These are phyloP conservation scores for Westerdykella ornata DNA, from an alignment of 2,329 filamentous ascomycete species.

Conservation along the genomic window DNA sequence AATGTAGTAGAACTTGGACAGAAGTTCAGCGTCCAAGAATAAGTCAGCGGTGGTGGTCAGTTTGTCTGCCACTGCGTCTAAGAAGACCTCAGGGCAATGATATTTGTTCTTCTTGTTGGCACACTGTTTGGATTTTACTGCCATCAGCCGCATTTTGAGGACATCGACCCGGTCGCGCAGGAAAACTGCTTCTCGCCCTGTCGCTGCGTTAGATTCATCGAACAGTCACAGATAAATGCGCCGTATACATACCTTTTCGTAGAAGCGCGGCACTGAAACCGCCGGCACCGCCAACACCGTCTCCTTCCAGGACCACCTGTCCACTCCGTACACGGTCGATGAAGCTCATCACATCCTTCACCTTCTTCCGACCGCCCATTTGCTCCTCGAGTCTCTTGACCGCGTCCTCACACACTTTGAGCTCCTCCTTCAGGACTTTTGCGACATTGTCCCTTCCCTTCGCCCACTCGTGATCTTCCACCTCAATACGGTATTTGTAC, in stretches of 20 bases:
- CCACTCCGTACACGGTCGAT: constrained; percentile 85
- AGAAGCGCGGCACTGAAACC: constrained; percentile 86
- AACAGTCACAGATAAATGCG: neutral
- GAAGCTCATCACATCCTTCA: constrained; percentile 83
- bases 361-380: constrained; percentile 75
- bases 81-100: constrained; percentile 91
- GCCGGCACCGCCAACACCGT: constrained; percentile 76
- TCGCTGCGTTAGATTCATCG: constrained; percentile 6
- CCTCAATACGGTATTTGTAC: constrained; percentile 95
- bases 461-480: constrained; percentile 83
- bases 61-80: constrained; percentile 95
- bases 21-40: constrained; percentile 92
- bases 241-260: constrained; percentile 58
- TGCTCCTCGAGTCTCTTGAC: constrained; percentile 66
- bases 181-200: constrained; percentile 88
- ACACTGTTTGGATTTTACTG: constrained; percentile 88
- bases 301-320: constrained; percentile 76
- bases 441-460: constrained; percentile 78
- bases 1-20: constrained; percentile 96
- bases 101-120: constrained; percentile 81
- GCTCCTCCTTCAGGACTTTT: constrained; percentile 75
- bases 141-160: constrained; percentile 80
- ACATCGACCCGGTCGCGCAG: constrained; percentile 85
- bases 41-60: constrained; percentile 90
- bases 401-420: constrained; percentile 75